A percentile compares a stretch with the other conserved stretches of the same genome.
Evolutionary conservation across 2,329 filamentous ascomycete species (phyloP).

Genomic region (Colletotrichum paranaense): DNA sequence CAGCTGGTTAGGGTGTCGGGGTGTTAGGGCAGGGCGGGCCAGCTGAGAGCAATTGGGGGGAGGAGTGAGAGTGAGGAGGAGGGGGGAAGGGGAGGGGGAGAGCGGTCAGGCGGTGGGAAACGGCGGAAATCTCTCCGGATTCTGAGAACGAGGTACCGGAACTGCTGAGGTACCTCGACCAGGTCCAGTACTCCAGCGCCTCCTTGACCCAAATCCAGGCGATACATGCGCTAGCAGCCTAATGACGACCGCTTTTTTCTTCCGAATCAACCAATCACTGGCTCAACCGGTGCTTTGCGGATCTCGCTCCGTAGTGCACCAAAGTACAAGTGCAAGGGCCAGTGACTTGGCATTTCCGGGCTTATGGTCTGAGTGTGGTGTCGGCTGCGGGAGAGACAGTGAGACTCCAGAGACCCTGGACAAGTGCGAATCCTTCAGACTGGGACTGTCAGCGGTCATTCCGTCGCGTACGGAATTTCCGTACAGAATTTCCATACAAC

Average conservation of each 20-base stretch:
- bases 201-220: not conserved
- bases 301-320: constrained; percentile 7
- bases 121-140: not conserved
- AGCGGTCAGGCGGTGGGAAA: constrained; percentile 15
- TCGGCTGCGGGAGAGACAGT: constrained; percentile 8
- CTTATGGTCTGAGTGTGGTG: constrained; percentile 22
- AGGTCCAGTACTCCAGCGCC: not conserved
- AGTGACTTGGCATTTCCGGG: constrained; percentile 24
- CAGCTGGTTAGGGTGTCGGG: not conserved
- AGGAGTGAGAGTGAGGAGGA: not conserved
- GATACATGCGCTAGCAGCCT: not conserved
- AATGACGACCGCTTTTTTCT: constrained; percentile 10
- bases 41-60: not conserved
- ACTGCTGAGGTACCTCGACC: not conserved
- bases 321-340: not conserved
- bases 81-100: not conserved
- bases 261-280: not conserved
- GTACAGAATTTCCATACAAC: not conserved
- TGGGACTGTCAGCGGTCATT: constrained; percentile 2
- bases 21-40: not conserved
- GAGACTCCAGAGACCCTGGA: constrained; percentile 1
- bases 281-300: not conserved
- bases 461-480: not conserved
- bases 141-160: not conserved
- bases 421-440: constrained; percentile 11